Evolutionary conservation across 306 rosid species (phyloP).

Genomic region (Delonix regia): DNA sequence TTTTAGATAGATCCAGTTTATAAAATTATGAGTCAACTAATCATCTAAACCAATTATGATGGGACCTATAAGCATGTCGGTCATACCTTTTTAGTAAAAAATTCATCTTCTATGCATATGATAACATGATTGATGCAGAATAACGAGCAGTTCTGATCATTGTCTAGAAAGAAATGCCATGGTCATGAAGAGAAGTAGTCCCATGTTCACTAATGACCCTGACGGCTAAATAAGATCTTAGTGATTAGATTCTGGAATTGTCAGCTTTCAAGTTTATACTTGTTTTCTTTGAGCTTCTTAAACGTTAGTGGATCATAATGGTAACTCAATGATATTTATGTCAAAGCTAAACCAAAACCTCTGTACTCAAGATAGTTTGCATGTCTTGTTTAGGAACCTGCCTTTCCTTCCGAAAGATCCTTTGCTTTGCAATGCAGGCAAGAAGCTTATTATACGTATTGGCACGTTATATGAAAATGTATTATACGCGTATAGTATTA

Average conservation of each 20-base stretch:
- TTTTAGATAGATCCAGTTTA: no score
- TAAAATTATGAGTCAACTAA: no score
- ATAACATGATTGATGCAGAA: neutral
- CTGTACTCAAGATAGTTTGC: neutral
- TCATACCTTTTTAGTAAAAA: no score
- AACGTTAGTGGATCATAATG: no score
- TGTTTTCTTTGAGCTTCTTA: neutral
- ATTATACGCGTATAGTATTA: no score
- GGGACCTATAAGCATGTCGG: no score
- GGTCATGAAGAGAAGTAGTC: slow-evolving; percentile 10
- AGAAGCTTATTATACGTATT: no score
- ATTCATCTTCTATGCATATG: neutral
- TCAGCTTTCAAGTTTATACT: neutral
- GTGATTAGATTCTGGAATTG: neutral
- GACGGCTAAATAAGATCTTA: neutral
- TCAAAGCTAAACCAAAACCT: neutral
- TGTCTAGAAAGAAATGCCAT: neutral
- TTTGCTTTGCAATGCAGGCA: neutral
- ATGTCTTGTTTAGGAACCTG: neutral
- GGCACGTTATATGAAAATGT: no score
- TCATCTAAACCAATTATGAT: no score
- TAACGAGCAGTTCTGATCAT: neutral
- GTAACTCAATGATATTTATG: no score
- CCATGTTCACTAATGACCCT: neutral
- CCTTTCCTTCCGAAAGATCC: neutral